Percentiles rank a stretch among this genome's conserved stretches.
phyloP scores from a whole-genome alignment of 2,329 filamentous ascomycete genomes.

The Alternaria atra region DNA sequence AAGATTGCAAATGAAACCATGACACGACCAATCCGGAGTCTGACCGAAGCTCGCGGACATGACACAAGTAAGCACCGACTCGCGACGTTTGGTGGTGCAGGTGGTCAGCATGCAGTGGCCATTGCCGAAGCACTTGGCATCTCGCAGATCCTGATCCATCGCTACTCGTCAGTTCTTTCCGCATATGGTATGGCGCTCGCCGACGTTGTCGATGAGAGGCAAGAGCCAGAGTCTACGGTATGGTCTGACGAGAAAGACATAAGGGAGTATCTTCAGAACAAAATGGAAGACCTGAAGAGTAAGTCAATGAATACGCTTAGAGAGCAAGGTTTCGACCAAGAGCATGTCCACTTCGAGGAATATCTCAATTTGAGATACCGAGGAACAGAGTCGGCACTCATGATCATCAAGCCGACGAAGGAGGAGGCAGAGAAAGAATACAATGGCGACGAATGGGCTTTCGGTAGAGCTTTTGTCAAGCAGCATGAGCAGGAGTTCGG shows the following conservation, averaged over 20 bases:
- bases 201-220: conserved; percentile 90
- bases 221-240: conserved; percentile 74
- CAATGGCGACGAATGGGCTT: conserved; percentile 77
- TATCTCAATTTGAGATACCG: conserved; percentile 95
- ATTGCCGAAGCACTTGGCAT: conserved; percentile 88
- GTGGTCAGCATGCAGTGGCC: conserved; percentile 90
- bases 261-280: conserved; percentile 70
- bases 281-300: conserved; percentile 82
- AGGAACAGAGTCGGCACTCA: conserved; percentile 88
- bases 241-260: conserved; percentile 68
- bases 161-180: conserved; percentile 88
- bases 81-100: conserved; percentile 90
- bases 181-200: conserved; percentile 93
- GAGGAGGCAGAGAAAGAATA: conserved; percentile 69
- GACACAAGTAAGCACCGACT: conserved; percentile 91
- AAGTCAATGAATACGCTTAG: conserved; percentile 73
- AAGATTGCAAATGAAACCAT: conserved; percentile 92
- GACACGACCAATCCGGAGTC: conserved; percentile 86
- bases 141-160: conserved; percentile 82
- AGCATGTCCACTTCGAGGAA: conserved; percentile 83
- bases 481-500: conserved; percentile 94
- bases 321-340: conserved; percentile 80
- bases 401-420: conserved; percentile 78
- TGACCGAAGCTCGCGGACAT: conserved; percentile 92
- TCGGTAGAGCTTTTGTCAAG: conserved; percentile 82